A percentile compares a stretch with the other conserved stretches of the same genome.
These are phyloP conservation scores for Trichoderma gamsii DNA, from an alignment of 495 filamentous ascomycete species.

Conservation along the genomic window DNA sequence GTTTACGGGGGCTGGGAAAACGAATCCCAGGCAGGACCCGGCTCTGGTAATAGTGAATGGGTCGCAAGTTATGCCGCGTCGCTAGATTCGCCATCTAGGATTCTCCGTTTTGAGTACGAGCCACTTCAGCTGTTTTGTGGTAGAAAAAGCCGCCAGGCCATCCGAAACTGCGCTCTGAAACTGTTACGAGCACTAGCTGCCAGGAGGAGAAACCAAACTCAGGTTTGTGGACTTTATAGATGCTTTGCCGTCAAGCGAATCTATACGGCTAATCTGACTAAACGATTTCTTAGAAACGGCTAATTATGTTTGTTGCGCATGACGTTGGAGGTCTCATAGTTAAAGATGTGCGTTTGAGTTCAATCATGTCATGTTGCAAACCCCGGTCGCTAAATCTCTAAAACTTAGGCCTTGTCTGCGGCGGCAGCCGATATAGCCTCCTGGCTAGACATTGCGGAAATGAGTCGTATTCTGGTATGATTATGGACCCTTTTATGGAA, in stretches of 20 bases:
- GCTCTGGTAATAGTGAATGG: slow-evolving; percentile 8
- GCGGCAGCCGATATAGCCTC: slow-evolving; percentile 13
- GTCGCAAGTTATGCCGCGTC: not conserved
- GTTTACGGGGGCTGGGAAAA: slow-evolving; percentile 17
- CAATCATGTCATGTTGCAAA: not conserved
- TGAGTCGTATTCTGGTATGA: slow-evolving; percentile 19
- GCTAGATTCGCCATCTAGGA: slow-evolving; percentile 8
- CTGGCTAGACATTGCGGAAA: slow-evolving; percentile 20
- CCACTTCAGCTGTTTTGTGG: slow-evolving; percentile 17
- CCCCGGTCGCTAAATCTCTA: not conserved
- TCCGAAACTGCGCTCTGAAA: slow-evolving; percentile 18
- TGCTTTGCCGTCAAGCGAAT: not conserved
- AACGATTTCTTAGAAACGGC: slow-evolving; percentile 15
- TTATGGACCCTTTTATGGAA: not conserved
- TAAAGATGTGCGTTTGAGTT: slow-evolving; percentile 16
- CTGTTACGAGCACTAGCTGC: slow-evolving; percentile 15
- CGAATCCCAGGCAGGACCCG: slow-evolving; percentile 13
- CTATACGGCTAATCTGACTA: not conserved
- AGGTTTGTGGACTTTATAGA: not conserved
- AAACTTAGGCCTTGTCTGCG: slow-evolving; percentile 15
- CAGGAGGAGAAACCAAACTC: slow-evolving; percentile 10
- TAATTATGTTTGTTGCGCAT: slow-evolving; percentile 21
- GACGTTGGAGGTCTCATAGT: slow-evolving; percentile 24
- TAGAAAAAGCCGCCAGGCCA: slow-evolving; percentile 12
- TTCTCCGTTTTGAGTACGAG: slow-evolving; percentile 15